Evolutionary conservation across 805 yeast species (phyloP).

Genomic region (Nakazawaea sp.): DNA sequence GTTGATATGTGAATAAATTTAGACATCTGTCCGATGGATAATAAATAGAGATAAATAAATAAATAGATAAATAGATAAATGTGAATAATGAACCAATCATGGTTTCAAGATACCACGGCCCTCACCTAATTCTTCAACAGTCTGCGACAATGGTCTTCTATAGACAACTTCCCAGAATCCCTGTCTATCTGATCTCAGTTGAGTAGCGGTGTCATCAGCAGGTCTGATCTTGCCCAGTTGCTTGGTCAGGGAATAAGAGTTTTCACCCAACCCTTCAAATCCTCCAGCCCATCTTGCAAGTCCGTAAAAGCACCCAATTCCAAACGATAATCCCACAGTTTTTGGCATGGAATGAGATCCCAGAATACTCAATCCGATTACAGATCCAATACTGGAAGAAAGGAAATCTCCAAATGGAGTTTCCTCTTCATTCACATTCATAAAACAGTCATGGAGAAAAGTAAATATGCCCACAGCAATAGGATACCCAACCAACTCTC

Average conservation of each 20-base stretch:
- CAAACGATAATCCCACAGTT: conserved; percentile 38
- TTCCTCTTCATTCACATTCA: conserved; percentile 23
- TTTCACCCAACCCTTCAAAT: conserved; percentile 36
- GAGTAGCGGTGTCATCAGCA: conserved; percentile 20
- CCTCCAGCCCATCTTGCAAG: conserved; percentile 51
- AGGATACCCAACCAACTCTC: conserved; percentile 26
- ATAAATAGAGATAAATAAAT: conserved; percentile 6
- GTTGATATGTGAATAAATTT: background rate
- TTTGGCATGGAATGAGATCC: conserved; percentile 24
- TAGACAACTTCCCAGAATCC: conserved; percentile 77
- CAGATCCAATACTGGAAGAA: conserved; percentile 16
- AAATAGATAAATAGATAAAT: conserved; percentile 3
- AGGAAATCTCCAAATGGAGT: conserved; percentile 21
- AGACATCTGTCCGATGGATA: too few relatives aligned
- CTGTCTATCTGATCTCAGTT: conserved; percentile 29
- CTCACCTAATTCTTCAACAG: conserved; percentile 67
- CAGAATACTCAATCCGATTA: conserved; percentile 14
- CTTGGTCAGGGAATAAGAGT: conserved; percentile 35
- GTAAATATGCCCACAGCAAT: conserved; percentile 24
- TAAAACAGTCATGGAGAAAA: conserved; percentile 23
- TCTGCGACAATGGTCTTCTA: conserved; percentile 78
- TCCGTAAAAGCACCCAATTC: conserved; percentile 38
- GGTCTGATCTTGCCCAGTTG: conserved; percentile 32
- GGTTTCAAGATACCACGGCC: conserved; percentile 48
- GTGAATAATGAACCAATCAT: conserved; percentile 6